Evolutionary conservation across 306 rosid species (phyloP).

Genomic region (Quercus robur): DNA sequence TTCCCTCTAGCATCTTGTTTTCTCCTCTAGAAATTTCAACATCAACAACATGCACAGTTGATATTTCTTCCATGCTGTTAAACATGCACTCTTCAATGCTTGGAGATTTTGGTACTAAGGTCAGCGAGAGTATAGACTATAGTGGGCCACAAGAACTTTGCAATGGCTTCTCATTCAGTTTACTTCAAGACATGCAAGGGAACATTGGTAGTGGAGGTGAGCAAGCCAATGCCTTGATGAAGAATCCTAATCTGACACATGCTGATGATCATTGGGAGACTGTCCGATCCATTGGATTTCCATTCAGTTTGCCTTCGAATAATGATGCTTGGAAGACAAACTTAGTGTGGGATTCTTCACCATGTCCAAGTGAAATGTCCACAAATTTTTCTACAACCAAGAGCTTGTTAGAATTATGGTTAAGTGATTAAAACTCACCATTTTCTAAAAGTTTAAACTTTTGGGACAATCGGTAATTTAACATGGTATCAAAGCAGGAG

Average conservation of each 20-base stretch:
- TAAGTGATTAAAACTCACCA: no score
- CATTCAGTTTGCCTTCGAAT: conserved; percentile 38
- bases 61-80: conserved; percentile 60
- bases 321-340: conserved; percentile 69
- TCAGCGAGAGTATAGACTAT: conserved; percentile 26
- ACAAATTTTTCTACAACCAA: conserved; percentile 50
- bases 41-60: conserved; percentile 30
- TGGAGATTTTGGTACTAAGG: conserved; percentile 31
- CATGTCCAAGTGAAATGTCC: conserved; percentile 65
- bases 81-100: conserved; percentile 66
- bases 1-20: conserved; percentile 29
- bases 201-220: conserved; percentile 16
- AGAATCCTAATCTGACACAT: conserved; percentile 29
- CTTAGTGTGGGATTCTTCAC: conserved; percentile 67
- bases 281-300: conserved; percentile 41
- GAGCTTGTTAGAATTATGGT: no score
- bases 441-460: no score
- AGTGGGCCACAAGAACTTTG: conserved; percentile 35
- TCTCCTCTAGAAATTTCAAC: conserved; percentile 38
- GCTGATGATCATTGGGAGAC: conserved; percentile 41
- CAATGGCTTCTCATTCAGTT: conserved; percentile 27
- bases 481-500: no score
- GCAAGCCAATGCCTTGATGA: conserved; percentile 25
- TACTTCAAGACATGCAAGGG: conserved; percentile 29
- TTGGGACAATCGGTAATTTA: no score